These are phyloP conservation scores for Wickerhamiella qilinensis DNA, from an alignment of 805 yeast genomes.

Conservation along the genomic window DNA sequence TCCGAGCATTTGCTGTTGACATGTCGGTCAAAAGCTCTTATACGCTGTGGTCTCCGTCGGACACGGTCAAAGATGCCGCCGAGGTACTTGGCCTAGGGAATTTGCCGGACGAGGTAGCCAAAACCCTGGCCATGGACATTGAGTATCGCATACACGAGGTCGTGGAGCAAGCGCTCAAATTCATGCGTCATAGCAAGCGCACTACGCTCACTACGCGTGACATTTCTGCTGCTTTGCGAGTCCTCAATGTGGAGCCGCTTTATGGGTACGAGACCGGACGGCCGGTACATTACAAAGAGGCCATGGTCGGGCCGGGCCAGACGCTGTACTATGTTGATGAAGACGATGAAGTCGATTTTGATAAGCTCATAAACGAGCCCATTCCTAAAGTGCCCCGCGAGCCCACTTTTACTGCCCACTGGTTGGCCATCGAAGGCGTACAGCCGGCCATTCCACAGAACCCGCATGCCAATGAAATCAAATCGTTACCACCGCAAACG, in stretches of 20 bases:
- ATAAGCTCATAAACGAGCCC: conserved; percentile 81
- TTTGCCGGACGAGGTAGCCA: conserved; percentile 82
- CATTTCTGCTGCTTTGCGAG: conserved; percentile 63
- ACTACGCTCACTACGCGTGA: conserved; percentile 68
- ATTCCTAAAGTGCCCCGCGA: conserved; percentile 89
- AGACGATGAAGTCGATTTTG: conserved; percentile 87
- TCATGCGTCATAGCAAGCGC: conserved; percentile 87
- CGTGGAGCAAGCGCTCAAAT: conserved; percentile 86
- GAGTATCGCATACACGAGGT: conserved; percentile 94
- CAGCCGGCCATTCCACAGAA: conserved; percentile 97
- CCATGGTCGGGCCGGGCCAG: conserved; percentile 81
- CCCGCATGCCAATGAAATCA: conserved; percentile 63
- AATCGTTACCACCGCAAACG: conserved; percentile 55
- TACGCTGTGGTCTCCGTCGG: conserved; percentile 93
- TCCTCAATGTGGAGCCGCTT: conserved; percentile 77
- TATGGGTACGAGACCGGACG: conserved; percentile 29
- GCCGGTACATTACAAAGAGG: conserved; percentile 69
- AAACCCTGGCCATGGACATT: conserved; percentile 96
- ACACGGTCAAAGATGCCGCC: conserved; percentile 92
- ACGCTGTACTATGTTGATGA: conserved; percentile 79
- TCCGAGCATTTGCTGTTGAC: too few relatives aligned
- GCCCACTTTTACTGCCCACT: conserved; percentile 76
- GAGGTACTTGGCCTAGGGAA: conserved; percentile 66
- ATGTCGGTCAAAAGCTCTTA: conserved; percentile 39
- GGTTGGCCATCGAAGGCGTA: conserved; percentile 97